Evolutionary conservation across 2,329 filamentous ascomycete species (phyloP).

Genomic region (Arthroderma uncinatum): DNA sequence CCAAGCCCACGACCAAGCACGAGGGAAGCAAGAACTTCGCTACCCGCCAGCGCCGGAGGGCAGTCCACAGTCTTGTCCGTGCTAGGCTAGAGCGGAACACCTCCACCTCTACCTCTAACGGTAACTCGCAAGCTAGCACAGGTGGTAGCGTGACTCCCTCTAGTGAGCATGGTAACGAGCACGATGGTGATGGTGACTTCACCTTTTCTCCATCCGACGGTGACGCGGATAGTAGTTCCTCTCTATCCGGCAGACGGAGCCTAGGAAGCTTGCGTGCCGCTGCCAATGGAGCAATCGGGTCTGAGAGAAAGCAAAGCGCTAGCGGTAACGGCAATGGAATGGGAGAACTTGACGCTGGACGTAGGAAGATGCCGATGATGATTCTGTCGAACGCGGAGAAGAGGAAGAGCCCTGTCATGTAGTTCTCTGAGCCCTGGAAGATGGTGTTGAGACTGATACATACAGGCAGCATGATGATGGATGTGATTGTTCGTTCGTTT

Average conservation of each 20-base stretch:
- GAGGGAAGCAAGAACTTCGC: conserved; percentile 98
- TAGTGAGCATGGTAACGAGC: conserved; percentile 48
- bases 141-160: conserved; percentile 77
- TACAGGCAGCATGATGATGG: not conserved
- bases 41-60: conserved; percentile 79
- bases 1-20: conserved; percentile 81
- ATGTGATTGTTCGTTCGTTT: conserved; percentile 5
- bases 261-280: conserved; percentile 65
- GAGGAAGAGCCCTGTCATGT: conserved; percentile 54
- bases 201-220: conserved; percentile 58
- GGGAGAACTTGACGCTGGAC: conserved; percentile 35
- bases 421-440: not conserved
- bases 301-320: conserved; percentile 64
- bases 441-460: not conserved
- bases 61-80: conserved; percentile 80
- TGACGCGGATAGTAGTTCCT: conserved; percentile 41
- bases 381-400: conserved; percentile 84
- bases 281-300: conserved; percentile 76
- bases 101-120: conserved; percentile 47
- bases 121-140: conserved; percentile 46
- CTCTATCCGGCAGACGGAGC: conserved; percentile 64
- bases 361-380: conserved; percentile 71
- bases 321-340: conserved; percentile 31
- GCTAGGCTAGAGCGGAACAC: conserved; percentile 76
- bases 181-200: conserved; percentile 40